phyloP scores from a whole-genome alignment of 768 basidiomycete species.

The Kwoniella botswanensis region DNA sequence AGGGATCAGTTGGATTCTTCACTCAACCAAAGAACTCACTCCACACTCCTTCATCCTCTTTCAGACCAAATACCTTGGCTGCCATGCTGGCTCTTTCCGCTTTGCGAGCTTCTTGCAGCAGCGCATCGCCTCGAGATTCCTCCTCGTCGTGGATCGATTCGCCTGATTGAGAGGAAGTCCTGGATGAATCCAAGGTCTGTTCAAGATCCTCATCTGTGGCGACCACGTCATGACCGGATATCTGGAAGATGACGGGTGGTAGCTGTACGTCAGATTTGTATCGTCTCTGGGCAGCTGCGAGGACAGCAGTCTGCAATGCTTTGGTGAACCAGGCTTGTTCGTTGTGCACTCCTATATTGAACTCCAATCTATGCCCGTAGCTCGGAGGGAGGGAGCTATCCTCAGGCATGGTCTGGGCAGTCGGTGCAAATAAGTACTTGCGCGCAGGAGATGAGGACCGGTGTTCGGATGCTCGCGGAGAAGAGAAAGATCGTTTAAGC shows the following conservation, averaged over 20 bases:
- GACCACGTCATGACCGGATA: conserved; percentile 47
- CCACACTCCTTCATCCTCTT: conserved; percentile 49
- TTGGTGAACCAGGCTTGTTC: conserved; percentile 49
- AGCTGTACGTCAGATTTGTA: conserved; percentile 32
- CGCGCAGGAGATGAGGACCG: not conserved
- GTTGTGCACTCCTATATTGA: conserved; percentile 55
- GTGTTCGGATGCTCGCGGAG: not conserved
- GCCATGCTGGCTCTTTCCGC: conserved; percentile 41
- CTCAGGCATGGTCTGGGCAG: not conserved
- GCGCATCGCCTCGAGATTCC: conserved; percentile 14
- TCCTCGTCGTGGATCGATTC: conserved; percentile 31
- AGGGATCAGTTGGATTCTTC: conserved; percentile 10
- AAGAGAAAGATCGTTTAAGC: conserved; percentile 5
- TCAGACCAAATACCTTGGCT: conserved; percentile 49
- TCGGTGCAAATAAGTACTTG: not conserved
- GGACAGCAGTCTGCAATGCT: conserved; percentile 39
- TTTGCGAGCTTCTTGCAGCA: conserved; percentile 30
- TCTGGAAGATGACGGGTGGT: conserved; percentile 42
- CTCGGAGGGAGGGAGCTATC: not conserved
- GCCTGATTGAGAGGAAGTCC: not conserved
- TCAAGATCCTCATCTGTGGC: conserved; percentile 43
- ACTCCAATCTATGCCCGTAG: conserved; percentile 26
- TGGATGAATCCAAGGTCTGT: not conserved
- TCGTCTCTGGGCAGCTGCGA: conserved; percentile 13
- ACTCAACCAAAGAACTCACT: conserved; percentile 29